phyloP scores from a whole-genome alignment of 495 filamentous ascomycete species.

The Rhizodiscina lignyota region DNA sequence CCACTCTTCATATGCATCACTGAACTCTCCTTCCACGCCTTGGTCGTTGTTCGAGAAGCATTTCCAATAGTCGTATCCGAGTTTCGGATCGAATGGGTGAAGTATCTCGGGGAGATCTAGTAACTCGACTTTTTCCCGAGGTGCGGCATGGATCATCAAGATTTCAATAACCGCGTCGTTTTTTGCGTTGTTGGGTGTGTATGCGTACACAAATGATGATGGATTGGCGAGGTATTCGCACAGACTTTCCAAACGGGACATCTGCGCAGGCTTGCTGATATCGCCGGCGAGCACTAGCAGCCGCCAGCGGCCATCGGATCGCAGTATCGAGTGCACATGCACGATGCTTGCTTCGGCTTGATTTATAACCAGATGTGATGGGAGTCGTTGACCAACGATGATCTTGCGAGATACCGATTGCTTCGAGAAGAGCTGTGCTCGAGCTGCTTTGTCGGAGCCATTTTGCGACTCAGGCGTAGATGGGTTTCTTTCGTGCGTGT shows the following conservation, averaged over 20 bases:
- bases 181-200: constrained; percentile 24
- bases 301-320: constrained; percentile 44
- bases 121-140: constrained; percentile 33
- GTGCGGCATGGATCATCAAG: constrained; percentile 41
- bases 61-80: constrained; percentile 48
- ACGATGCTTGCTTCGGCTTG: constrained; percentile 18
- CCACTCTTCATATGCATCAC: constrained; percentile 44
- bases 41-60: constrained; percentile 49
- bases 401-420: constrained; percentile 16
- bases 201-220: constrained; percentile 23
- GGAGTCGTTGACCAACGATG: constrained; percentile 17
- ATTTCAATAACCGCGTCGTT: constrained; percentile 36
- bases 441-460: constrained; percentile 25
- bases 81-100: constrained; percentile 37
- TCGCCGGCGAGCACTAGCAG: constrained; percentile 49
- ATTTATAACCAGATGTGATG: constrained; percentile 16
- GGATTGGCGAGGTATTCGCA: constrained; percentile 22
- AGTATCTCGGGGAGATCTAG: constrained; percentile 39
- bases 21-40: constrained; percentile 40
- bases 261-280: constrained; percentile 27
- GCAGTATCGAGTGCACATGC: constrained; percentile 22
- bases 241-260: constrained; percentile 27
- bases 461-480: constrained; percentile 23
- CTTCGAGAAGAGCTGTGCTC: constrained; percentile 13
- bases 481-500: no score